Conservation (phyloP, 1,139 yeast genomes). For the Groenewaldozyma sp. region DNA sequence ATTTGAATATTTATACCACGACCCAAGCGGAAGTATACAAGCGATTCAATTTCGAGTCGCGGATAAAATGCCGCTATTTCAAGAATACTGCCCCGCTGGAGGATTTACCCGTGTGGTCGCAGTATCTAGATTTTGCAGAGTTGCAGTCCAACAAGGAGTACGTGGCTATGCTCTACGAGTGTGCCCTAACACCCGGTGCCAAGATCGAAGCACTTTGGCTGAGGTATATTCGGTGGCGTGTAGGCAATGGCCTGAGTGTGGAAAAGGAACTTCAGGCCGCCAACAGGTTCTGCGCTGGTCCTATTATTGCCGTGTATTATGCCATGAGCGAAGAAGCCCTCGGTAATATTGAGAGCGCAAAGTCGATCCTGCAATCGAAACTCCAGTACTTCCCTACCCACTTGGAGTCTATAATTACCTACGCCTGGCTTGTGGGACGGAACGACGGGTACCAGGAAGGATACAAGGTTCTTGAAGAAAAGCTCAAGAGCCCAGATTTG, state of each 20-base stretch:
- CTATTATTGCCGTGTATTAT: conserved; percentile 27
- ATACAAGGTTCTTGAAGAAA: not conserved
- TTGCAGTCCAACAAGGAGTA: conserved; percentile 20
- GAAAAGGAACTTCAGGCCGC: conserved; percentile 23
- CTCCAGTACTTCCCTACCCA: conserved; percentile 25
- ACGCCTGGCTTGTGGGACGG: conserved; percentile 8
- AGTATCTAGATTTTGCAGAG: conserved; percentile 51
- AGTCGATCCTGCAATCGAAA: conserved; percentile 21
- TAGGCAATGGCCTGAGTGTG: conserved; percentile 14
- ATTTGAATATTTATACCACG: conserved; percentile 45
- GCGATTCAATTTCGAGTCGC: conserved; percentile 50
- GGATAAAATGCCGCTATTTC: conserved; percentile 44
- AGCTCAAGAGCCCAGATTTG: not conserved
- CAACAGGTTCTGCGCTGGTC: conserved; percentile 17
- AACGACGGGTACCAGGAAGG: conserved; percentile 3
- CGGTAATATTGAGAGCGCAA: conserved; percentile 24
- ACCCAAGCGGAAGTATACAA: conserved; percentile 53
- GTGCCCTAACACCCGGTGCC: conserved; percentile 41
- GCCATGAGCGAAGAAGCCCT: conserved; percentile 27
- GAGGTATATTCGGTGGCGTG: conserved; percentile 42
- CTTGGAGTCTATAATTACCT: conserved; percentile 22
- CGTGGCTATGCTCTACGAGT: conserved; percentile 42
- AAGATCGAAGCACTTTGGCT: conserved; percentile 53
- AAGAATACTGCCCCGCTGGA: conserved; percentile 36
- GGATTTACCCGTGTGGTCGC: conserved; percentile 50